phyloP scores from a whole-genome alignment of 495 filamentous ascomycete species.

The Penicillium simplicissimum region DNA sequence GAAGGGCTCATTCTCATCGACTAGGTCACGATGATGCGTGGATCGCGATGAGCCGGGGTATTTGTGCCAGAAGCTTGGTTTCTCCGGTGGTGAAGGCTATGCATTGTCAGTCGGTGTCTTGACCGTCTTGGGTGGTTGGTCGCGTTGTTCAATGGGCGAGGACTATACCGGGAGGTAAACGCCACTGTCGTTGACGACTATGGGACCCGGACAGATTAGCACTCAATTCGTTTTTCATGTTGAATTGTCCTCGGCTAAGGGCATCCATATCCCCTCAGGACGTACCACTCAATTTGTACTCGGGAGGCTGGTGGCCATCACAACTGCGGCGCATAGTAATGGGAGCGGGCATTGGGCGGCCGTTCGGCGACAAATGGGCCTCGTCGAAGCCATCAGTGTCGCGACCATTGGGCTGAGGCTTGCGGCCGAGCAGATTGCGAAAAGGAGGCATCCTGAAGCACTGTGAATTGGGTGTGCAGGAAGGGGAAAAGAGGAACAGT shows the following conservation, averaged over 20 bases:
- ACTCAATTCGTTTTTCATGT: too few species aligned
- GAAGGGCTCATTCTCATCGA: slow-evolving; percentile 88
- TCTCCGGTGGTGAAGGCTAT: slow-evolving; percentile 89
- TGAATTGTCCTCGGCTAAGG: background rate
- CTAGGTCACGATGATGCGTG: slow-evolving; percentile 67
- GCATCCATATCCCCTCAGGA: background rate
- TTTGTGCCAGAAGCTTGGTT: slow-evolving; percentile 79
- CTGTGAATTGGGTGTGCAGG: background rate
- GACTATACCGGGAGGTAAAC: slow-evolving; percentile 86
- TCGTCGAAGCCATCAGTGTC: slow-evolving; percentile 49
- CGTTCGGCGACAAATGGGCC: slow-evolving; percentile 51
- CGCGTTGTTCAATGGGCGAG: slow-evolving; percentile 7
- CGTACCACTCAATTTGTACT: slow-evolving; percentile 84
- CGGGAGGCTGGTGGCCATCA: slow-evolving; percentile 57
- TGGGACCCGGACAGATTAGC: background rate
- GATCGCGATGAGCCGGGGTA: slow-evolving; percentile 66
- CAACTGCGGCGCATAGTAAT: slow-evolving; percentile 61
- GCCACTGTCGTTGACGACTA: slow-evolving; percentile 96
- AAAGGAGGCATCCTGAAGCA: slow-evolving; percentile 60
- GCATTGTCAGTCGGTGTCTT: slow-evolving; percentile 18
- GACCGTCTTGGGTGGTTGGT: background rate
- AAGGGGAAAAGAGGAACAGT: background rate
- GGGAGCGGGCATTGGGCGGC: slow-evolving; percentile 37
- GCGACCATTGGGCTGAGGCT: slow-evolving; percentile 48
- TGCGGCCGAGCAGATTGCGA: slow-evolving; percentile 70